A percentile compares a stretch with the other conserved stretches of the same genome.
Evolutionary conservation across 202 grass and related monocot genomes (phyloP).

Genomic region (Dendrocalamus latiflorus): DNA sequence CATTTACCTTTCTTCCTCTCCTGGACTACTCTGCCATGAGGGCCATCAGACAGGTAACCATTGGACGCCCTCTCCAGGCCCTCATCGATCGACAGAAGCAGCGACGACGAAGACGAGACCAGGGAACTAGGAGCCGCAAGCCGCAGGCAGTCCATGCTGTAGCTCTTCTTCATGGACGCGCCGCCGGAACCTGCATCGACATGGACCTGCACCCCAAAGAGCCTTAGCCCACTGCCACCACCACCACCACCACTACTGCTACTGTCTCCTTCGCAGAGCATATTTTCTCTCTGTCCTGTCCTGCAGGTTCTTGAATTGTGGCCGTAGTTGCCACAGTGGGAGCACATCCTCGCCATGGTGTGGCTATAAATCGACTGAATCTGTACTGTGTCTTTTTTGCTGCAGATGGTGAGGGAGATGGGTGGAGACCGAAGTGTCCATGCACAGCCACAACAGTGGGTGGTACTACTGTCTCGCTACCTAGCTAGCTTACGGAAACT

Average conservation of each 20-base stretch:
- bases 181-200: constrained; percentile 3
- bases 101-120: constrained; percentile 53
- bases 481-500: constrained; percentile 5
- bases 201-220: constrained; percentile 84
- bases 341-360: constrained; percentile 90
- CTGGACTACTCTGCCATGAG: constrained; percentile 45
- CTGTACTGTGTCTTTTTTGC: constrained; percentile 20
- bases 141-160: constrained; percentile 75
- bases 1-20: constrained; percentile 88
- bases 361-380: constrained; percentile 58
- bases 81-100: constrained; percentile 67
- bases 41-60: constrained; percentile 85
- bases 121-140: constrained; percentile 35
- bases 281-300: constrained; percentile 12
- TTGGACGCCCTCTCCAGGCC: constrained; percentile 54
- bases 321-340: constrained; percentile 77
- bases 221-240: constrained; percentile 36
- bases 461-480: neutral
- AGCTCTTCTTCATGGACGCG: constrained; percentile 64
- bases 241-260: neutral
- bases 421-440: constrained; percentile 41
- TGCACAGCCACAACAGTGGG: constrained; percentile 7
- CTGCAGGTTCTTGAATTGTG: constrained; percentile 77
- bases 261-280: constrained; percentile 23
- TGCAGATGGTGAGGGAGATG: constrained; percentile 41